Evolutionary conservation across 352 stramenopile species (phyloP).

Genomic region (Lagenidium sp.): DNA sequence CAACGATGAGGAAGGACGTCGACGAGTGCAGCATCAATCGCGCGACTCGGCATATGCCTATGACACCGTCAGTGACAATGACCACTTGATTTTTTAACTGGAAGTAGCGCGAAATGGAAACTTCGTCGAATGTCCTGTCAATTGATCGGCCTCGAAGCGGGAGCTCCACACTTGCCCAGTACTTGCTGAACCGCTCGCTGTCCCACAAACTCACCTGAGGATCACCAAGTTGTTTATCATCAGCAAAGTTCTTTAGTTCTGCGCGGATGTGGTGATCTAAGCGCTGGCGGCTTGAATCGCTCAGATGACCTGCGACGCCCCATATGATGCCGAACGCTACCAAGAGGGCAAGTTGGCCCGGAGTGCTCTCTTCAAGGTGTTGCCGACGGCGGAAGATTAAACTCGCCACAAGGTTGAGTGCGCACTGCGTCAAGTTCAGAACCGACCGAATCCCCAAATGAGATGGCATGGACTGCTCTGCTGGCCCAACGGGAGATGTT

Average conservation of each 20-base stretch:
- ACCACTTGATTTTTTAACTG: no score
- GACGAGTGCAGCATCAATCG: conserved; percentile 23
- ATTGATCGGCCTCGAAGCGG: conserved; percentile 6
- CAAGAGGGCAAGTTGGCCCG: conserved; percentile 18
- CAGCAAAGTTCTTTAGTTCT: conserved; percentile 24
- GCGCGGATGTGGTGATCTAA: conserved; percentile 33
- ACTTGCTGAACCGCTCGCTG: conserved; percentile 22
- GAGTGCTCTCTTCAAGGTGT: conserved; percentile 20
- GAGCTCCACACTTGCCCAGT: conserved; percentile 25
- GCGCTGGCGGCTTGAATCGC: conserved; percentile 26
- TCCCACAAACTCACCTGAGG: conserved; percentile 21
- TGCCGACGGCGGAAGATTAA: conserved; percentile 30
- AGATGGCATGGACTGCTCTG: neutral
- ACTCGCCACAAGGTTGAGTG: conserved; percentile 20
- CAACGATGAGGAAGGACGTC: conserved; percentile 36
- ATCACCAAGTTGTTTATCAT: conserved; percentile 25
- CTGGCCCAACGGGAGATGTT: neutral
- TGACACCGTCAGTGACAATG: conserved; percentile 16
- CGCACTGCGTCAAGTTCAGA: conserved; percentile 25
- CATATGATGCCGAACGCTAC: conserved; percentile 39
- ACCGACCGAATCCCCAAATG: conserved; percentile 31
- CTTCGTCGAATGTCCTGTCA: no score
- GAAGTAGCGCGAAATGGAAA: no score
- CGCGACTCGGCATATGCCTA: conserved; percentile 24
- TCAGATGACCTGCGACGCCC: conserved; percentile 35